These are phyloP conservation scores for Aspergillus uvarum DNA, from an alignment of 2,329 filamentous ascomycete species.

Conservation along the genomic window DNA sequence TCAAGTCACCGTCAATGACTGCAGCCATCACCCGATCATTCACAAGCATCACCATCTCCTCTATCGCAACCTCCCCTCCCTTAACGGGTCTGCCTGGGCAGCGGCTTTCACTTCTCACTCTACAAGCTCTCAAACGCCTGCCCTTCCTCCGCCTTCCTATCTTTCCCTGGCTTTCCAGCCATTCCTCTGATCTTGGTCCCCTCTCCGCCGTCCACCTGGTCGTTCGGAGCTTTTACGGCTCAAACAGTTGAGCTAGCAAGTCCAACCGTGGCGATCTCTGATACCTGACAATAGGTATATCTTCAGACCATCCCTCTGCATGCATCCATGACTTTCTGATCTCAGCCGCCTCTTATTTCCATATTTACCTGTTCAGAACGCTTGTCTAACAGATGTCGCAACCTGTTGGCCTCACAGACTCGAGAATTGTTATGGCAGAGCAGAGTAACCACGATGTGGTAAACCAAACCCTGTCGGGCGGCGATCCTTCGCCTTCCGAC, in stretches of 20 bases:
- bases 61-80: conserved; percentile 24
- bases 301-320: conserved; percentile 21
- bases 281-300: conserved; percentile 46
- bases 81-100: conserved; percentile 27
- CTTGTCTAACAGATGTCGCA: conserved; percentile 37
- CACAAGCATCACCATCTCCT: conserved; percentile 26
- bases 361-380: conserved; percentile 21
- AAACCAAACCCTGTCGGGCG: conserved; percentile 68
- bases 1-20: conserved; percentile 32
- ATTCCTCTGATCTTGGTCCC: conserved; percentile 25
- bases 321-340: conserved; percentile 18
- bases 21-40: conserved; percentile 33
- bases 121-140: conserved; percentile 23
- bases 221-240: conserved; percentile 36
- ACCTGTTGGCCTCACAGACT: conserved; percentile 40
- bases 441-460: conserved; percentile 69
- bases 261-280: conserved; percentile 45
- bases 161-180: conserved; percentile 15
- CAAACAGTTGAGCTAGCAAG: conserved; percentile 34
- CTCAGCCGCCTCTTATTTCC: conserved; percentile 20
- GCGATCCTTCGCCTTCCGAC: conserved; percentile 64
- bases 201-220: conserved; percentile 30
- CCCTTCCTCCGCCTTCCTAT: conserved; percentile 15
- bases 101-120: conserved; percentile 21
- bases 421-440: conserved; percentile 70